A percentile compares a stretch with the other conserved stretches of the same genome.
Conservation (phyloP, 371 early-diverging fungal species). For the Haplosporangium sp. region DNA sequence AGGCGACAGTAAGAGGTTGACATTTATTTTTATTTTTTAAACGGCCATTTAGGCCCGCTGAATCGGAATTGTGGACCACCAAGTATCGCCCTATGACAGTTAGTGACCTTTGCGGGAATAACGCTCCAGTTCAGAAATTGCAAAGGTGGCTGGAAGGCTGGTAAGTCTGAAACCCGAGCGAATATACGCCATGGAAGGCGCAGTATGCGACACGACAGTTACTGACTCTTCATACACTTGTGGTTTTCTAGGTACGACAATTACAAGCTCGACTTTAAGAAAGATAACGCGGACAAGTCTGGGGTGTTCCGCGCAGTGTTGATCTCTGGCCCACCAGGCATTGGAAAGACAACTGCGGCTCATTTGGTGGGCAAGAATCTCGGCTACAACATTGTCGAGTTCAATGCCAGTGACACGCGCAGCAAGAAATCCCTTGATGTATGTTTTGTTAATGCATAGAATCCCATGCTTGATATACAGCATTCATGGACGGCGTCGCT, state of each 20-base stretch:
- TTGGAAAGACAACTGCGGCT: conserved; percentile 99
- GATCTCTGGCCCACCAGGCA: conserved; percentile 98
- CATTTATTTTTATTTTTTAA: not conserved
- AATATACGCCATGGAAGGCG: not conserved
- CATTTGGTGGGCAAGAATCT: conserved; percentile 85
- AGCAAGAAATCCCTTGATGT: conserved; percentile 90
- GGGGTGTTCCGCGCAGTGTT: conserved; percentile 77
- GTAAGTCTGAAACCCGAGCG: conserved; percentile 52
- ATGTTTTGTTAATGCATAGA: conserved; percentile 18
- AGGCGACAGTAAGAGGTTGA: not conserved
- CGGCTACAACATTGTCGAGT: conserved; percentile 93
- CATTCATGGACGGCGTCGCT: not conserved
- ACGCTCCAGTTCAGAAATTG: conserved; percentile 73
- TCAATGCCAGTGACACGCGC: conserved; percentile 99
- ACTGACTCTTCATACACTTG: not conserved
- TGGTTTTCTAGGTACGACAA: conserved; percentile 52
- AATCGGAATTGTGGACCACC: conserved; percentile 90
- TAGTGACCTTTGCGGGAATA: conserved; percentile 96
- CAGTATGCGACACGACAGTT: too few relatives aligned
- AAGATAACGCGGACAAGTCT: conserved; percentile 49
- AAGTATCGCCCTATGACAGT: conserved; percentile 92
- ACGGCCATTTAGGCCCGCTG: conserved; percentile 7
- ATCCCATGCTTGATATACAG: not conserved
- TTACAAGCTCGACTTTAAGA: conserved; percentile 51
- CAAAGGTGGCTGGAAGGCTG: conserved; percentile 81